Evolutionary conservation across 2,329 filamentous ascomycete species (phyloP), one percentile per base, ranked within the genome.

Genomic region (Fusarium nisikadoi): DNA sequence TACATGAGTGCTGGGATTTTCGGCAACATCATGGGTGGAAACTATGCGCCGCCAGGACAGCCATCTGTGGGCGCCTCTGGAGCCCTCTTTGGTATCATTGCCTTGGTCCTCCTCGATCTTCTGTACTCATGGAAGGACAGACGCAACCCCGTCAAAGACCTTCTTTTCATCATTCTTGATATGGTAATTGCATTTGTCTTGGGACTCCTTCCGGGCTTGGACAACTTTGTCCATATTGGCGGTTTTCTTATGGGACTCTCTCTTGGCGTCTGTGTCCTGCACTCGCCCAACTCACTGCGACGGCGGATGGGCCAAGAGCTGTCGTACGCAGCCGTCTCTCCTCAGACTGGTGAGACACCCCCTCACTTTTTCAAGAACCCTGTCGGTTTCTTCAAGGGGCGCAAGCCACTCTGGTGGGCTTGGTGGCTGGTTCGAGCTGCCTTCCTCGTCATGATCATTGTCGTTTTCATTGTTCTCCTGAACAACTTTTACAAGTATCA

Each of bases 211-310:
- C 96, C 96, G 0, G 95, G 95, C 13, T 84, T 99, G 50, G 96
- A 99, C 85, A 99, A 99, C 82, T 99, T 98, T 81, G 93, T 94
- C 20, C 96, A 99, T 75, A 98, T 99, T 70, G 96, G 96, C 60
- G 96, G 96, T 4, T 98, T 98, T 81, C 83, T 97, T 55, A 97
- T 97, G 90, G 96, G 96, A 2, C 84, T 99, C 11, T 92, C 92
- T 0, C 88, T 98, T 2, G 96, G 96, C 17, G 87, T 98, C 56
- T 97, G 92, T 70, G 87, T 99, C 33, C 86, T 99, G 68, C 94
- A 95, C 79, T 98, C 95, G 7, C 96, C 96, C 4, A 93, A 94
- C 71, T 87, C 90, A 4, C 86, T 98, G 25, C 90, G 94, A 38
- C 87, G 91, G 65, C 90, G 92, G 47, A 92, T 95, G 62, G 93